A percentile compares a stretch with the other conserved stretches of the same genome.
These are phyloP conservation scores for Endocalyx cinctus DNA, from an alignment of 2,329 filamentous ascomycete species.

Conservation along the genomic window DNA sequence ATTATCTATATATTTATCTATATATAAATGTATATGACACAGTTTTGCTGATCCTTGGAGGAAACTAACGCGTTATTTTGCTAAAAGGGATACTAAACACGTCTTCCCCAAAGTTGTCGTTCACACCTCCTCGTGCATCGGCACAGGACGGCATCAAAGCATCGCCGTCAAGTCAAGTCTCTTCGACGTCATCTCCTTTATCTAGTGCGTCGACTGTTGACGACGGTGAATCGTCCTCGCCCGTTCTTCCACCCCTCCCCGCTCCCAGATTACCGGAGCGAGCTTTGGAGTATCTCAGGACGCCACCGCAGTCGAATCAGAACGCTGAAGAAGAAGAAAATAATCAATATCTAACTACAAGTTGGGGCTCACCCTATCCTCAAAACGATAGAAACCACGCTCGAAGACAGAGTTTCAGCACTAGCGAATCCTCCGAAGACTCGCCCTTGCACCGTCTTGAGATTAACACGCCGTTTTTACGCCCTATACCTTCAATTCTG, in stretches of 20 bases:
- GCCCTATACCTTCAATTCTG: conserved; percentile 46
- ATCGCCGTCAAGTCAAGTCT: conserved; percentile 30
- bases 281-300: conserved; percentile 50
- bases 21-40: no score
- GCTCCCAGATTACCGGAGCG: conserved; percentile 55
- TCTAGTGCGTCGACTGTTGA: conserved; percentile 58
- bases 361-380: conserved; percentile 90
- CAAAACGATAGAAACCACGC: conserved; percentile 51
- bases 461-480: conserved; percentile 59
- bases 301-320: conserved; percentile 32
- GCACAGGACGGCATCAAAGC: conserved; percentile 53
- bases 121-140: conserved; percentile 52
- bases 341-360: conserved; percentile 61
- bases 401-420: conserved; percentile 50
- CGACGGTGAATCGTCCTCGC: conserved; percentile 50
- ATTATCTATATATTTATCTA: no score
- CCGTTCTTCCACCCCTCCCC: conserved; percentile 53
- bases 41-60: no score
- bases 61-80: background rate
- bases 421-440: conserved; percentile 56
- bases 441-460: conserved; percentile 58
- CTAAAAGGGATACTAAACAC: conserved; percentile 45
- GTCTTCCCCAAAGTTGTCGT: conserved; percentile 48
- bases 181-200: conserved; percentile 53
- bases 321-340: conserved; percentile 28